phyloP scores from a whole-genome alignment of 208 protist genomes.

The Trypanosoma brucei region DNA sequence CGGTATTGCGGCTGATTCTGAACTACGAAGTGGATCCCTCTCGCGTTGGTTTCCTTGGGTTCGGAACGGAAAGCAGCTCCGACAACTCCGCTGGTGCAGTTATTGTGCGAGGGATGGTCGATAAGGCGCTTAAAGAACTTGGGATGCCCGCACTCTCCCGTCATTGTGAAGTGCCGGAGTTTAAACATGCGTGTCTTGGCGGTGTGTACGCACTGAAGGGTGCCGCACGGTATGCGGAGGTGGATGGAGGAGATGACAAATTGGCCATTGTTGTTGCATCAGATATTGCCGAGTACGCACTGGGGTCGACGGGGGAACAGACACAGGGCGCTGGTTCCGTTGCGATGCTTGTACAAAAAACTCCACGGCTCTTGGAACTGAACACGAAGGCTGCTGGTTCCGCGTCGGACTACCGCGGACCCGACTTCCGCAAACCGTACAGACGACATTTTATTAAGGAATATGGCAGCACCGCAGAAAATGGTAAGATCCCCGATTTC shows the following conservation, averaged over 20 bases:
- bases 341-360: slow-evolving; percentile 78
- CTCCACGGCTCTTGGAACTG: slow-evolving; percentile 70
- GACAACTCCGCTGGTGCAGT: slow-evolving; percentile 90
- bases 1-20: slow-evolving; percentile 82
- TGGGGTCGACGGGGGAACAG: slow-evolving; percentile 87
- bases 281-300: slow-evolving; percentile 88
- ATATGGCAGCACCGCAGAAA: slow-evolving; percentile 55
- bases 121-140: slow-evolving; percentile 72
- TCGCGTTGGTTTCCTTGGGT: slow-evolving; percentile 82
- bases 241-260: slow-evolving; percentile 55
- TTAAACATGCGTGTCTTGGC: slow-evolving; percentile 90
- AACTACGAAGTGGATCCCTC: slow-evolving; percentile 82
- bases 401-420: slow-evolving; percentile 84
- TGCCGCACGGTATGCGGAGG: slow-evolving; percentile 57
- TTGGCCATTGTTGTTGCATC: slow-evolving; percentile 85
- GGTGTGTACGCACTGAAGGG: slow-evolving; percentile 88
- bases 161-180: slow-evolving; percentile 89
- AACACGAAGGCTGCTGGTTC: slow-evolving; percentile 72
- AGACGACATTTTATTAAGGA: slow-evolving; percentile 84
- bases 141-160: slow-evolving; percentile 66
- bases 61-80: slow-evolving; percentile 85
- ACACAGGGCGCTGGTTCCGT: slow-evolving; percentile 85
- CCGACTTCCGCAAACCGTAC: slow-evolving; percentile 89
- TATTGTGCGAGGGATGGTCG: slow-evolving; percentile 88
- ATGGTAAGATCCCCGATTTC: slow-evolving; percentile 87